Percentiles rank a stretch among this genome's conserved stretches.
Evolutionary conservation across 129 eudicot genomes (phyloP).

Genomic region (Deinandra increscens): DNA sequence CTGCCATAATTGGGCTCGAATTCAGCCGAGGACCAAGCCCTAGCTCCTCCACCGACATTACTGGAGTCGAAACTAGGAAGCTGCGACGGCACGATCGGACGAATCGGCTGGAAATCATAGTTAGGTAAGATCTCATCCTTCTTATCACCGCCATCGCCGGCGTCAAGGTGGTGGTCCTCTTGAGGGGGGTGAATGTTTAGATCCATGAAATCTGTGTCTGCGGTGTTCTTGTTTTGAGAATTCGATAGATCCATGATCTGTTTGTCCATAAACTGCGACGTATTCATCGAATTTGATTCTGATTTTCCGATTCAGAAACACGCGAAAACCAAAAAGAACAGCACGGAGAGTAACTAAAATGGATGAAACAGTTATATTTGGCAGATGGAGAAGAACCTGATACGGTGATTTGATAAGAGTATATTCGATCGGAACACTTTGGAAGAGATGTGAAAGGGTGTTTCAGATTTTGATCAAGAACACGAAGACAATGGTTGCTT

Average conservation of each 20-base stretch:
- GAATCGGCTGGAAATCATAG: constrained; percentile 88
- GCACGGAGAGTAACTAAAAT: background rate
- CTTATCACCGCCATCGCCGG: constrained; percentile 21
- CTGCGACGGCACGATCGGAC: constrained; percentile 44
- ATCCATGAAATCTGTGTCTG: constrained; percentile 54
- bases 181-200: constrained; percentile 43
- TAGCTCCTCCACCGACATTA: constrained; percentile 39
- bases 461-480: constrained; percentile 13
- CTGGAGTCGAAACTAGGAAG: constrained; percentile 36
- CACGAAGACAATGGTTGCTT: constrained; percentile 20
- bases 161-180: constrained; percentile 33
- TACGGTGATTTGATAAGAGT: background rate
- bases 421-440: constrained; percentile 15
- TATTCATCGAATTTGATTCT: constrained; percentile 50
- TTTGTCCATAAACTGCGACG: constrained; percentile 87
- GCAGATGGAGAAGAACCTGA: background rate
- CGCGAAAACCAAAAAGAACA: background rate
- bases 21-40: constrained; percentile 81
- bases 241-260: constrained; percentile 96
- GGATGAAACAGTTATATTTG: background rate
- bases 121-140: constrained; percentile 75
- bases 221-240: constrained; percentile 46
- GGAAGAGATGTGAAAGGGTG: constrained; percentile 8
- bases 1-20: constrained; percentile 47
- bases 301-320: background rate